These are phyloP conservation scores for Diaporthe ilicicola DNA, from an alignment of 2,329 filamentous ascomycete species.

Conservation along the genomic window DNA sequence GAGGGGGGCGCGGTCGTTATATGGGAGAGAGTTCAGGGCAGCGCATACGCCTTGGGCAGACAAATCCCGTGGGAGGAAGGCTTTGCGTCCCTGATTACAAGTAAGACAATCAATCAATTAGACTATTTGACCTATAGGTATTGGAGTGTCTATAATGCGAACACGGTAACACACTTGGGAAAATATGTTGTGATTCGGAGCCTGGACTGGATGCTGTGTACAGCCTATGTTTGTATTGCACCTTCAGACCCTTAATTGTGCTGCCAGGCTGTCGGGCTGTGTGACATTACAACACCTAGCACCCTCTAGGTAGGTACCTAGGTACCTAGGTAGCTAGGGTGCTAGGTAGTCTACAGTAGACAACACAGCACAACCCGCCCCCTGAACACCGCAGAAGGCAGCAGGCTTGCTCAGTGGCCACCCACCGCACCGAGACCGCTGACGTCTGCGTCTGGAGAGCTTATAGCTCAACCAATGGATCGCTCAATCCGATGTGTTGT, in stretches of 20 bases:
- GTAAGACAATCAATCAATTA: slow-evolving; percentile 22
- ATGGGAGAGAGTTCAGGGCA: slow-evolving; percentile 1
- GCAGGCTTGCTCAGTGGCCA: slow-evolving; percentile 9
- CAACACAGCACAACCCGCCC: neutral
- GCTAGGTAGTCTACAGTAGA: too few relatives aligned
- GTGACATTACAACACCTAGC: too few relatives aligned
- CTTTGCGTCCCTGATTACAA: slow-evolving; percentile 21
- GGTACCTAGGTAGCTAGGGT: too few relatives aligned
- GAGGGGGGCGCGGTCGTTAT: neutral
- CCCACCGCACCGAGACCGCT: slow-evolving; percentile 20
- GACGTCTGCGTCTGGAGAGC: slow-evolving; percentile 25
- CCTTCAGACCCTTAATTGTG: neutral
- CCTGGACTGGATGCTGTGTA: too few relatives aligned
- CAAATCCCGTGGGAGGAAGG: slow-evolving; percentile 2
- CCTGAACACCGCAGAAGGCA: slow-evolving; percentile 8
- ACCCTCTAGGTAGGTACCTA: too few relatives aligned
- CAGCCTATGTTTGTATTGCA: neutral
- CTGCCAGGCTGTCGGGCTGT: neutral
- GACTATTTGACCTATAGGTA: slow-evolving; percentile 29
- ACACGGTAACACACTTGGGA: slow-evolving; percentile 12
- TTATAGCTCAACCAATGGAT: slow-evolving; percentile 12
- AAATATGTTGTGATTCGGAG: neutral
- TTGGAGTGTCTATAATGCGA: slow-evolving; percentile 8
- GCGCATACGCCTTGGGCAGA: neutral
- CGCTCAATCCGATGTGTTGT: neutral